These are phyloP conservation scores for Fusarium circinatum DNA, from an alignment of 2,329 filamentous ascomycete species.

Conservation along the genomic window DNA sequence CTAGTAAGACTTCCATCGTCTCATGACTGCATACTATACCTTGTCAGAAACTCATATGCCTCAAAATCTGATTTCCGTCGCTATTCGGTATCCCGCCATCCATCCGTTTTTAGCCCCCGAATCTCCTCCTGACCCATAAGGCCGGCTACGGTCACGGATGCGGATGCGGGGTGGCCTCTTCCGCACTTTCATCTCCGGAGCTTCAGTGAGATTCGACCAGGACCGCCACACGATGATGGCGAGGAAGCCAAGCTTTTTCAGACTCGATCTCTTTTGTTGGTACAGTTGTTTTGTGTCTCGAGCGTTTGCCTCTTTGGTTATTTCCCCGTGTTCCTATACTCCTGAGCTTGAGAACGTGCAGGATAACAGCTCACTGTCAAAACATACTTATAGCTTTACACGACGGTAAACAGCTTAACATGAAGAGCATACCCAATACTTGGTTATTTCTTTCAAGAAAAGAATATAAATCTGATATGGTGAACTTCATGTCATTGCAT, in stretches of 20 bases:
- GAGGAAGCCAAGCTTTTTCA: neutral
- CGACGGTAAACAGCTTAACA: neutral
- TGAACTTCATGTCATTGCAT: too few species aligned
- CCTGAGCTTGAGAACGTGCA: neutral
- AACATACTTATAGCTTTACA: neutral
- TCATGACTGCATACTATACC: conserved; percentile 2
- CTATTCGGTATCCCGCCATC: conserved; percentile 42
- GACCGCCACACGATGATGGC: conserved; percentile 1
- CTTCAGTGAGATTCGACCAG: neutral
- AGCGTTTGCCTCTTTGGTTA: neutral
- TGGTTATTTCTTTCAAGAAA: too few species aligned
- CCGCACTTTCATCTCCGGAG: conserved; percentile 39
- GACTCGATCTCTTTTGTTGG: neutral
- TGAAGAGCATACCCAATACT: neutral
- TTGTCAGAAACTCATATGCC: neutral
- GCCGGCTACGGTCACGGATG: conserved; percentile 14
- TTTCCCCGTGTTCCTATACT: conserved; percentile 1
- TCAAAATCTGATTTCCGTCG: conserved; percentile 26
- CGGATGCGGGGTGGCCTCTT: conserved; percentile 21
- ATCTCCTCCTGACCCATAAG: conserved; percentile 19
- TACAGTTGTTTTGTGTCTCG: neutral
- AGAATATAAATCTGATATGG: neutral
- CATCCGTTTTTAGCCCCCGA: conserved; percentile 20
- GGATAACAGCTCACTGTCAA: neutral
- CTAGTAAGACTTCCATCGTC: neutral